A percentile compares a stretch with the other conserved stretches of the same genome.
Evolutionary conservation across 108 stramenopile species (phyloP).

Genomic region (Cyclotella choctawhatcheeana): DNA sequence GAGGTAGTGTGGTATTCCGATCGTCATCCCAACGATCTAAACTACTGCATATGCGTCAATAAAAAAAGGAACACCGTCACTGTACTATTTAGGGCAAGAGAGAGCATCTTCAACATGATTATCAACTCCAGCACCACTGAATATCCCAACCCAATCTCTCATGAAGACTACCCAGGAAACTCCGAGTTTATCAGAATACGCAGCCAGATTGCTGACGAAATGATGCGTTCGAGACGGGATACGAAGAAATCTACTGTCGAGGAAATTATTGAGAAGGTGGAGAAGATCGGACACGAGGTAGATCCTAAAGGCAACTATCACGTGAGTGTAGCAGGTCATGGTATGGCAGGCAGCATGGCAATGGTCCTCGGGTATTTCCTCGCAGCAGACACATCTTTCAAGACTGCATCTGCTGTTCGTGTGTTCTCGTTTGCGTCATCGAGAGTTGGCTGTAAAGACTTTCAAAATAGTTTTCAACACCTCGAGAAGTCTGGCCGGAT

Average conservation of each 20-base stretch:
- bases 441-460: constrained; percentile 12
- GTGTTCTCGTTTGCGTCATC: constrained; percentile 22
- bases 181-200: constrained; percentile 17
- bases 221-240: constrained; percentile 17
- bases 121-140: constrained; percentile 3
- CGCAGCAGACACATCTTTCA: constrained; percentile 4
- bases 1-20: constrained; percentile 29
- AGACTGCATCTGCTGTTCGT: constrained; percentile 19
- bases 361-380: constrained; percentile 18
- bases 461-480: constrained; percentile 18
- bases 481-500: constrained; percentile 18
- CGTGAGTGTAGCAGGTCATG: constrained; percentile 21
- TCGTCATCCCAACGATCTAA: constrained; percentile 18
- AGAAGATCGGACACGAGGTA: constrained; percentile 14
- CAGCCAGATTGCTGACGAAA: constrained; percentile 8
- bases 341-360: constrained; percentile 15
- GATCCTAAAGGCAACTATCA: constrained; percentile 12
- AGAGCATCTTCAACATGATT: constrained; percentile 14
- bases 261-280: constrained; percentile 18
- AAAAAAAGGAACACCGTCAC: constrained; percentile 10
- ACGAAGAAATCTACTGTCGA: constrained; percentile 14
- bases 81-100: constrained; percentile 17
- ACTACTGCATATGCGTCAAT: constrained; percentile 23
- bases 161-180: constrained; percentile 25
- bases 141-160: constrained; percentile 22